phyloP scores from a whole-genome alignment of 768 basidiomycete species.

The Cyathus striatus region DNA sequence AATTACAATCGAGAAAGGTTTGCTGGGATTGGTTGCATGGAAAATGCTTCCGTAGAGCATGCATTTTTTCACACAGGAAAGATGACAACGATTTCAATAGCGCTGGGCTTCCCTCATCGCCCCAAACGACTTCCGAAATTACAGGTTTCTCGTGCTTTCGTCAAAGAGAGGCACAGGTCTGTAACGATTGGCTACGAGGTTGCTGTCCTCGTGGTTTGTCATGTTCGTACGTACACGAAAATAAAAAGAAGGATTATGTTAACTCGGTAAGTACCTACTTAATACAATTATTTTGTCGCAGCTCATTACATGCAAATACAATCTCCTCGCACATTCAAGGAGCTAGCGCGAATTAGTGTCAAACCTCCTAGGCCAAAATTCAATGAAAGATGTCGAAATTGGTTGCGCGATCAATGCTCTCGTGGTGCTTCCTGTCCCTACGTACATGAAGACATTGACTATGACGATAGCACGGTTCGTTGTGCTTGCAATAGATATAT shows the following conservation, averaged over 20 bases:
- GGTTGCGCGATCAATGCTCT: neutral
- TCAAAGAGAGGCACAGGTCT: no score
- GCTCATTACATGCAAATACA: neutral
- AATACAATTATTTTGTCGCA: neutral
- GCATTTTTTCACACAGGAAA: neutral
- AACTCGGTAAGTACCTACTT: neutral
- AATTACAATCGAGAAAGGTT: no score
- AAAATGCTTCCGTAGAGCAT: neutral
- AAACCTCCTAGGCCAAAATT: neutral
- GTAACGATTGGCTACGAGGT: neutral
- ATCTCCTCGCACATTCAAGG: neutral
- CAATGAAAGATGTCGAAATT: neutral
- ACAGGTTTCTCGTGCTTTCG: no score
- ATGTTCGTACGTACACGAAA: neutral
- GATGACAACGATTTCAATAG: neutral
- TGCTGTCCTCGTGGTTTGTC: neutral
- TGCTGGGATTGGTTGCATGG: neutral
- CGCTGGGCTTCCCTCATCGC: no score
- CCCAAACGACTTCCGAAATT: no score
- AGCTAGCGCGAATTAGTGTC: no score
- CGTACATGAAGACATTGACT: conserved; percentile 26
- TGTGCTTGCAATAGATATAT: no score
- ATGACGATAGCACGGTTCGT: no score
- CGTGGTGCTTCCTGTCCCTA: conserved; percentile 13
- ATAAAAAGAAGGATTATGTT: neutral